Conservation (phyloP, 2,329 filamentous ascomycete species). For the Alternaria postmessia region DNA sequence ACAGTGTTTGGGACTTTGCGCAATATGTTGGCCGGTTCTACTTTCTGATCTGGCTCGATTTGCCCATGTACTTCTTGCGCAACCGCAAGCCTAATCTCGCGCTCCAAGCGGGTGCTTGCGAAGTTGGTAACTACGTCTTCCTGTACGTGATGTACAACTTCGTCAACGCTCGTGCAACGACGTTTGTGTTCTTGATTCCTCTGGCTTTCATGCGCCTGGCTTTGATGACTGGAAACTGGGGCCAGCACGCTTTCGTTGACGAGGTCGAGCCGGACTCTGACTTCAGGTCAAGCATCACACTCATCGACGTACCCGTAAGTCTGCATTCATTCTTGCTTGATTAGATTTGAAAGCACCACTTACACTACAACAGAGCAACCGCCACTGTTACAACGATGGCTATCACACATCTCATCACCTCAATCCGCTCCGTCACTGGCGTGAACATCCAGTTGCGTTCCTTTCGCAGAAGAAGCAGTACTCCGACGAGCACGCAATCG, state of each 20-base stretch:
- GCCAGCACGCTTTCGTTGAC: constrained; percentile 83
- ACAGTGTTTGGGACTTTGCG: constrained; percentile 71
- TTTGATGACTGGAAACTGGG: constrained; percentile 85
- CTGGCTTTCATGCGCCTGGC: constrained; percentile 72
- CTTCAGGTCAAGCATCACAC: constrained; percentile 78
- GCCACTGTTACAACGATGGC: constrained; percentile 83
- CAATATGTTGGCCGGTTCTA: constrained; percentile 77
- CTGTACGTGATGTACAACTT: constrained; percentile 60
- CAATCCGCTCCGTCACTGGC: constrained; percentile 81
- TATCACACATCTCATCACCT: constrained; percentile 85
- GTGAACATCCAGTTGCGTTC: constrained; percentile 79
- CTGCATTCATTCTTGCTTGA: no score
- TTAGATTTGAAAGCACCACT: not conserved
- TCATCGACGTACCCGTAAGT: constrained; percentile 79
- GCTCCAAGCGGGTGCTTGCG: constrained; percentile 66
- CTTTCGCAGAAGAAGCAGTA: constrained; percentile 74
- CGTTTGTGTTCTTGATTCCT: constrained; percentile 73
- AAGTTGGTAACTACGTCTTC: constrained; percentile 60
- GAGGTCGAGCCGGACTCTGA: constrained; percentile 77
- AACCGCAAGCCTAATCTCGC: constrained; percentile 67
- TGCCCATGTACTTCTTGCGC: constrained; percentile 75
- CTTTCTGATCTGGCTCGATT: constrained; percentile 76
- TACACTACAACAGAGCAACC: constrained; percentile 68
- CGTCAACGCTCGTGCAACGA: constrained; percentile 63
- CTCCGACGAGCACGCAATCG: constrained; percentile 70